A percentile compares a stretch with the other conserved stretches of the same genome.
Evolutionary conservation across 139 green algal species (phyloP).

Genomic region (Coccomyxa sp.): DNA sequence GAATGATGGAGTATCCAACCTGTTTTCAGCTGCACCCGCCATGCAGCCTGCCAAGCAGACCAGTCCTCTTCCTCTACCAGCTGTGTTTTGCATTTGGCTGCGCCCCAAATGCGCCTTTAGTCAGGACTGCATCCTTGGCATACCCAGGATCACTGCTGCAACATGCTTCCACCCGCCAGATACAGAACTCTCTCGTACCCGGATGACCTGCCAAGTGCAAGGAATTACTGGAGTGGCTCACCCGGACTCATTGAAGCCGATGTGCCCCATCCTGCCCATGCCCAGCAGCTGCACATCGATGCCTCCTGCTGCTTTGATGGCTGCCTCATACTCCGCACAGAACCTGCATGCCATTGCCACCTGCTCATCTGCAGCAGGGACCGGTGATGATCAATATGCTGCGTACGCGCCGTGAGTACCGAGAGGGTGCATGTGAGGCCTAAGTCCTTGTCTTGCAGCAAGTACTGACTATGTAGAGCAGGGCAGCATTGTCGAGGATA

Average conservation of each 20-base stretch:
- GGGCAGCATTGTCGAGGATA: not conserved
- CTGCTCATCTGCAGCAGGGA: not conserved
- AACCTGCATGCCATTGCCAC: not conserved
- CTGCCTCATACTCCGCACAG: slow-evolving; percentile 1
- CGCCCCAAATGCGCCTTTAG: not conserved
- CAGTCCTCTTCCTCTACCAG: not conserved
- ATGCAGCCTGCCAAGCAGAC: not conserved
- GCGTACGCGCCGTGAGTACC: not conserved
- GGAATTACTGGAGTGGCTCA: not conserved
- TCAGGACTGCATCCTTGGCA: no score
- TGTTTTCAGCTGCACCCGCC: no score
- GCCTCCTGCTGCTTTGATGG: not conserved
- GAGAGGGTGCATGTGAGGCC: not conserved
- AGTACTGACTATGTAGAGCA: not conserved
- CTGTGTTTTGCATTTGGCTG: not conserved
- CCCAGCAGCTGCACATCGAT: slow-evolving; percentile 14
- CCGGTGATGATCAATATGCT: not conserved
- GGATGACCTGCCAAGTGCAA: not conserved
- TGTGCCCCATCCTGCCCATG: slow-evolving; percentile 19
- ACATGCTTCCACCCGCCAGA: no score
- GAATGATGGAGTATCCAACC: no score
- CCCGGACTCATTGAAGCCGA: slow-evolving; percentile 24
- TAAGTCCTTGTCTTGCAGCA: not conserved
- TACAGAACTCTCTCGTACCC: not conserved
- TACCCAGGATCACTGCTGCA: no score